Base-by-base conservation (phyloP, 768 basidiomycete genomes). In the Trametes punicea region DNA sequence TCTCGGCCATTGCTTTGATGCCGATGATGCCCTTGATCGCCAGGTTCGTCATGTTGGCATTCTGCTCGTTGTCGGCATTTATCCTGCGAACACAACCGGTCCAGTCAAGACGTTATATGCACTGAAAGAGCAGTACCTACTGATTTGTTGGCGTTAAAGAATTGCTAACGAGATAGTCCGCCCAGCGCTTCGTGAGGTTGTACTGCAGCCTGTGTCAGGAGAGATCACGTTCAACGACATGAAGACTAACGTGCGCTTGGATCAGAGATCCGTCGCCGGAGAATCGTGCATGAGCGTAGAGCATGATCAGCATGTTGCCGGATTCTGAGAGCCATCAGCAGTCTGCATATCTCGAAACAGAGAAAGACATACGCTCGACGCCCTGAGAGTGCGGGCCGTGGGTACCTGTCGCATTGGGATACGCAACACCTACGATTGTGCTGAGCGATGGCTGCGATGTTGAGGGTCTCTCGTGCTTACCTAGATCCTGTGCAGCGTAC, bases 301-400 rank as follows among this genome's bases (percentile, higher is more conserved):
- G 40, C 62, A 59, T 59, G 40, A 63, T 63, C 15, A 63, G 29
- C 62, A 73, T 74, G 51, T 71, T 70, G 1, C 68, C 71, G 8
- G 68, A 64, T 53, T 73, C 72, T 72, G 30, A 2, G 15, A 8
- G 7, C 2, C 18, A 30, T 59, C 11, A 54, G 8, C 23, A 10
- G 2, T 5, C 10, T 10, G 33, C 9, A 20, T 13, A 30, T 21
- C 26, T 10, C 0, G 11, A 13, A 30, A 6, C 8, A 13, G 10
- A 25, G 18, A 4, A 10, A 0, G 1, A 52, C 61, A n/a, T 33
- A 57, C 61, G 55, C 27, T 63, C 62, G 13, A 63, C 39, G 11
- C 58, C 57, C 21, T 54, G 46, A 9, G 13, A 11, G 18, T 45
- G 39, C 1, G 48, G 25, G 16, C 53, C 45, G n/a, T 18, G 51